A percentile compares a stretch with the other conserved stretches of the same genome.
phyloP scores from a whole-genome alignment of 2,329 filamentous ascomycete species.

The Arthrinium phaeospermum region DNA sequence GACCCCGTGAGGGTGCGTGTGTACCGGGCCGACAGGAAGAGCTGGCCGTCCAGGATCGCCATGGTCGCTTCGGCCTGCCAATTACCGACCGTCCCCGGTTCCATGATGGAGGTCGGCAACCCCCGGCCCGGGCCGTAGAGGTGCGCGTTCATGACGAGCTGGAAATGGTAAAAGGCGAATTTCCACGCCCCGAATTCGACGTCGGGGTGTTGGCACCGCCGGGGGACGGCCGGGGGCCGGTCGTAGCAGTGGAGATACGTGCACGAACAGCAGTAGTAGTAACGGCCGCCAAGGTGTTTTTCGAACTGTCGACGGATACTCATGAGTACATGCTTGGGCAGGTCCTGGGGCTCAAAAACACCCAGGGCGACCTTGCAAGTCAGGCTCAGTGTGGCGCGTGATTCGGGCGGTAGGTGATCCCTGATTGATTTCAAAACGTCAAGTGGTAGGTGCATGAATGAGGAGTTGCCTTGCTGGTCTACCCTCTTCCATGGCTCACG shows the following conservation, averaged over 20 bases:
- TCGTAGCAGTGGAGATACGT: background rate
- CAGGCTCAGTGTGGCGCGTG: background rate
- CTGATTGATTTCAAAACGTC: background rate
- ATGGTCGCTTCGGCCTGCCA: background rate
- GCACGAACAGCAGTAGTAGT: background rate
- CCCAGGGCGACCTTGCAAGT: background rate
- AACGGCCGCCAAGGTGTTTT: background rate
- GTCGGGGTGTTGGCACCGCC: background rate
- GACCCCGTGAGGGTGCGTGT: background rate
- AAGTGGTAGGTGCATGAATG: background rate
- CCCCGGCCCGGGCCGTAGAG: background rate
- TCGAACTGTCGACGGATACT: background rate
- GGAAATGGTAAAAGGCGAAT: background rate
- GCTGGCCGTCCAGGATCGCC: background rate
- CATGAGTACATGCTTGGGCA: background rate
- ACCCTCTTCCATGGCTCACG: background rate
- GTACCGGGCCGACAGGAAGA: background rate
- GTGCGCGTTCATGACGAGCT: background rate
- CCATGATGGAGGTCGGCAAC: background rate
- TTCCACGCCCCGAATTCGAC: background rate
- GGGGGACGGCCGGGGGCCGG: background rate
- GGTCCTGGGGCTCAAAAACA: background rate
- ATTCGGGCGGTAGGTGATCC: background rate
- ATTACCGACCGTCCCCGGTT: background rate
- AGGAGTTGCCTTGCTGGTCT: background rate